Conservation (phyloP, 2,329 filamentous ascomycete genomes). For the Alternaria ethzedia region DNA sequence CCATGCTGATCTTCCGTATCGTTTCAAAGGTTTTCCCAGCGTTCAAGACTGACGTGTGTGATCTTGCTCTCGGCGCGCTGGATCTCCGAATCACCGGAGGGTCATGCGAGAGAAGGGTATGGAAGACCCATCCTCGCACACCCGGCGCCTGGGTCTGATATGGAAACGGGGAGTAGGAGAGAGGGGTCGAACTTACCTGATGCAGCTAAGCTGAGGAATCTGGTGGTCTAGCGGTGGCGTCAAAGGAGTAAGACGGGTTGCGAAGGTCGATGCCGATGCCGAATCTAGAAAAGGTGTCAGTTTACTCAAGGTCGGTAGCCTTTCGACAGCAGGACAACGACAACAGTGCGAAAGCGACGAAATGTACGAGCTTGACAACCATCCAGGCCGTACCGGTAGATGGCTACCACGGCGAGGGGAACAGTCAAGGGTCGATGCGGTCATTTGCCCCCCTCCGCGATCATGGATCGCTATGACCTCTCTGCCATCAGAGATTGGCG, state of each 20-base stretch:
- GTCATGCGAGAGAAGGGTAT: neutral
- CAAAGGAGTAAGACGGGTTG: neutral
- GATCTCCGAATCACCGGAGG: neutral
- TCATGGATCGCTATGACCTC: neutral
- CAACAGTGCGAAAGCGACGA: neutral
- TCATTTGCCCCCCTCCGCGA: neutral
- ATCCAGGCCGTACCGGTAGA: neutral
- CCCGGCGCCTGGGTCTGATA: neutral
- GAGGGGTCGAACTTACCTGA: neutral
- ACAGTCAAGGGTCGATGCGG: neutral
- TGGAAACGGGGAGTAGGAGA: neutral
- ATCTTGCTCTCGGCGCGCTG: neutral
- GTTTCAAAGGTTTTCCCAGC: neutral
- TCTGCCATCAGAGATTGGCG: neutral
- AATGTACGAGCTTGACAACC: neutral
- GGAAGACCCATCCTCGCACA: neutral
- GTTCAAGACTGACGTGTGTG: neutral
- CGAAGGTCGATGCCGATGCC: neutral
- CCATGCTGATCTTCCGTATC: no score
- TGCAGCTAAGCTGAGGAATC: neutral
- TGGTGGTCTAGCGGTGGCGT: neutral
- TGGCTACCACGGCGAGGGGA: neutral
- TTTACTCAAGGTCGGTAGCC: neutral
- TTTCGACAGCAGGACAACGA: neutral
- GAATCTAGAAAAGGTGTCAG: neutral